phyloP scores from a whole-genome alignment of 2,329 filamentous ascomycete genomes.

The Colletotrichum spinosum region DNA sequence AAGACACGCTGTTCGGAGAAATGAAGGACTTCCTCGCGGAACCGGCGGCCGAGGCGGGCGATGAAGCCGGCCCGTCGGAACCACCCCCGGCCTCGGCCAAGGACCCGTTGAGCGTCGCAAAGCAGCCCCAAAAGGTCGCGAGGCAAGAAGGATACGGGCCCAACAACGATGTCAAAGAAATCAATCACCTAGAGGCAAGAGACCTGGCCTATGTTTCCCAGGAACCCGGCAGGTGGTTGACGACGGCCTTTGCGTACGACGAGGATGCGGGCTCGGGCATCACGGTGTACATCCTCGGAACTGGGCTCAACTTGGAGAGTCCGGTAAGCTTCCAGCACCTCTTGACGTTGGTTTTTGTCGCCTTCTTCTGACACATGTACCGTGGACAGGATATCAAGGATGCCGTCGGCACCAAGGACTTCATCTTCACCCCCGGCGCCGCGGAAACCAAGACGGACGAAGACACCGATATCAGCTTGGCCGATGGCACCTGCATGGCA shows the following conservation, averaged over 20 bases:
- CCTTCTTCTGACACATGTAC: too few relatives aligned
- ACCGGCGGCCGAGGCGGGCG: not conserved
- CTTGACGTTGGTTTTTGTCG: not conserved
- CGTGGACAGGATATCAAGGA: constrained; percentile 1
- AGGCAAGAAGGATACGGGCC: not conserved
- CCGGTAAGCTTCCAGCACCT: not conserved
- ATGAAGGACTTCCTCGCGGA: not conserved
- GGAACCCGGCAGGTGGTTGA: not conserved
- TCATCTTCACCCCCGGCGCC: not conserved
- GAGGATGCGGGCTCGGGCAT: not conserved
- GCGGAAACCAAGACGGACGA: not conserved
- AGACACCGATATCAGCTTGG: not conserved
- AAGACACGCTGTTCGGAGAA: not conserved
- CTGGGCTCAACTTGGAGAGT: constrained; percentile 3
- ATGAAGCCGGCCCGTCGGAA: not conserved
- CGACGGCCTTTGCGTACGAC: not conserved
- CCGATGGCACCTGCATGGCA: constrained; percentile 6
- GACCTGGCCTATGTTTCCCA: not conserved
- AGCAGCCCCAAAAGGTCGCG: constrained; percentile 6
- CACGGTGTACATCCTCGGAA: constrained; percentile 5
- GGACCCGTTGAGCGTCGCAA: not conserved
- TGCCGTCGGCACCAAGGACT: constrained; percentile 6
- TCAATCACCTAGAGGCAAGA: not conserved
- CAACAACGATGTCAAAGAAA: not conserved
- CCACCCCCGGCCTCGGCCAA: not conserved